Percentiles rank a stretch among this genome's conserved stretches.
Conservation (phyloP, 257 asterid genomes). For the Scutellaria minor region DNA sequence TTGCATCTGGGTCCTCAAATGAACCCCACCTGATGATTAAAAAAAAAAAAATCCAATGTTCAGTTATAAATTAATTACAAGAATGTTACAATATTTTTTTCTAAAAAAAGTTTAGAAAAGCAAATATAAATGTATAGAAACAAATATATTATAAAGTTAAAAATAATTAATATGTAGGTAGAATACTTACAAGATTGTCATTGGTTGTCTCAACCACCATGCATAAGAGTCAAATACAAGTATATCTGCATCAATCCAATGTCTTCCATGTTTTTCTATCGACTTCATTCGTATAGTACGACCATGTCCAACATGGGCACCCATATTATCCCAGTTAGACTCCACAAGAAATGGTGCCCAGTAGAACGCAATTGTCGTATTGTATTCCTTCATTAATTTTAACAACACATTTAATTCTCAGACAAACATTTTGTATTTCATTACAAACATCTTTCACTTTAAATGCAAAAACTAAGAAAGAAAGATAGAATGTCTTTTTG, state of each 20-base stretch:
- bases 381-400: slow-evolving; percentile 52
- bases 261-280: slow-evolving; percentile 60
- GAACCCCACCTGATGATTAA: slow-evolving; percentile 55
- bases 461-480: too few species aligned
- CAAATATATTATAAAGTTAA: too few species aligned
- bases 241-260: slow-evolving; percentile 68
- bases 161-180: too few species aligned
- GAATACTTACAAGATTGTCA: slow-evolving; percentile 54
- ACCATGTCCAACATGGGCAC: too few species aligned
- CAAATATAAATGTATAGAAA: too few species aligned
- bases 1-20: slow-evolving; percentile 48
- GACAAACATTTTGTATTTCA: too few species aligned
- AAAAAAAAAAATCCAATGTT: not conserved
- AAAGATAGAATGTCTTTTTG: too few species aligned
- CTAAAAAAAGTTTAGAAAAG: too few species aligned
- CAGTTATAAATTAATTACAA: too few species aligned
- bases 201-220: slow-evolving; percentile 58
- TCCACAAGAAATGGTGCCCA: slow-evolving; percentile 76
- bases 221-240: slow-evolving; percentile 58
- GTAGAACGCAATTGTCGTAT: slow-evolving; percentile 63
- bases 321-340: slow-evolving; percentile 39
- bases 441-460: too few species aligned
- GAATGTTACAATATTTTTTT: too few species aligned
- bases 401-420: too few species aligned
- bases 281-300: slow-evolving; percentile 43